A percentile compares a stretch with the other conserved stretches of the same genome.
These are phyloP conservation scores for Rhynchospora breviuscula DNA, from an alignment of 176 grass and related monocot genomes.

Conservation along the genomic window DNA sequence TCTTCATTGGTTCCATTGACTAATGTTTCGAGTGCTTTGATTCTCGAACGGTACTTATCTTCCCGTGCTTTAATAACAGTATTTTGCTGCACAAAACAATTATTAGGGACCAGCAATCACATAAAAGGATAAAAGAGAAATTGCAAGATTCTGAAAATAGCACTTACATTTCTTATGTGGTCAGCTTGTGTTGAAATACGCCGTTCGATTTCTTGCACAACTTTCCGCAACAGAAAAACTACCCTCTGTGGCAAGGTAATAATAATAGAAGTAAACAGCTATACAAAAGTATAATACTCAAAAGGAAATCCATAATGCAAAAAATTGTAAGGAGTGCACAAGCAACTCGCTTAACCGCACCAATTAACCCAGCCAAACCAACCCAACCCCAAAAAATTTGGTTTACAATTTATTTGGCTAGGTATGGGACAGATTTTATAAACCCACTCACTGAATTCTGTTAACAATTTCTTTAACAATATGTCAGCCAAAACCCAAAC, in stretches of 20 bases:
- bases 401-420: too few species aligned
- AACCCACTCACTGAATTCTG: too few species aligned
- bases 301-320: not conserved
- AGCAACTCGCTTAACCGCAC: too few species aligned
- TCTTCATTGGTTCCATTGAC: constrained; percentile 91
- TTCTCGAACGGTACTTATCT: constrained; percentile 73
- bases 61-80: constrained; percentile 57
- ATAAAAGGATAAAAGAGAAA: constrained; percentile 22
- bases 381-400: too few species aligned
- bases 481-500: too few species aligned
- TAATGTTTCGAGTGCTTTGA: constrained; percentile 70
- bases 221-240: constrained; percentile 77
- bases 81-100: constrained; percentile 74
- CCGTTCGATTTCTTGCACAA: constrained; percentile 91
- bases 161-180: constrained; percentile 85
- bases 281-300: constrained; percentile 15
- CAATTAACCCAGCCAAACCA: too few species aligned
- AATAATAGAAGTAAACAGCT: constrained; percentile 23
- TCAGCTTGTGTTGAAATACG: constrained; percentile 91
- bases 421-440: too few species aligned
- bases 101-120: constrained; percentile 20
- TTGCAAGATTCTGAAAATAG: constrained; percentile 23
- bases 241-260: constrained; percentile 46
- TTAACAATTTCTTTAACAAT: too few species aligned
- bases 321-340: not conserved